Base-by-base conservation (phyloP, 2,329 filamentous ascomycete genomes). In the Arachnomyces sp. region DNA sequence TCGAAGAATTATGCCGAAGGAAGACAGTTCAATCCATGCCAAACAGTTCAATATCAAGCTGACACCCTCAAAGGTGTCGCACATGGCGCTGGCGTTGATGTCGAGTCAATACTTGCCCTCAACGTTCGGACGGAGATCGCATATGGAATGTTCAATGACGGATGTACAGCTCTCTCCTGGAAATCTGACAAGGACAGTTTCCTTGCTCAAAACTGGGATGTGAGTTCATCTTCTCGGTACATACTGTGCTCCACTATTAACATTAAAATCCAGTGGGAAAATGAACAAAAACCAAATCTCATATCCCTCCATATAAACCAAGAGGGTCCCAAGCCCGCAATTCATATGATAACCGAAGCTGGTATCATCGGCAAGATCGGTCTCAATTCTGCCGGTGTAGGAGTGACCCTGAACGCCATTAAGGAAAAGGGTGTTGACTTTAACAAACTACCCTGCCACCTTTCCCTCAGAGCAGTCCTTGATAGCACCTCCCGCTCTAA, bases 121-220 rank as follows among this genome's bases (percentile, higher is more conserved):
- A 79, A 80, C 45, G 73, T 77, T 16, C 68, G 76, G 9, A 79
- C 74, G 0, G 75, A 79, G 52, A 77, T 79, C 36, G 70, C 73
- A 1, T 75, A 75, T 45, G 76, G 75, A 0, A 54, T 72, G 43
- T 74, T 75, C 45, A 71, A 61, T 32, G 76, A 80, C 51, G 76
- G 75, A 7, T 80, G 76, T 48, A 78, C 76, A 3, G 66, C 71
- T 13, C 51, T 79, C 7, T 65, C 66, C 7, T 78, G 73, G 73
- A 72, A 63, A 25, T 65, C 60, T 1, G 39, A 46, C 2, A 46
- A 47, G 1, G 42, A 46, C 6, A 54, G 62, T 31, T 73, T 66
- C 48, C 53, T 75, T 8, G 71, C 63, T 7, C 74, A 77, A 59
- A 77, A 77, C 42, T 78, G 74, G 74, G 73, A 77, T 51, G 54